Evolutionary conservation across 768 basidiomycete genomes (phyloP), one percentile per base, ranked within the genome.

Genomic region (Mrakia gelida): DNA sequence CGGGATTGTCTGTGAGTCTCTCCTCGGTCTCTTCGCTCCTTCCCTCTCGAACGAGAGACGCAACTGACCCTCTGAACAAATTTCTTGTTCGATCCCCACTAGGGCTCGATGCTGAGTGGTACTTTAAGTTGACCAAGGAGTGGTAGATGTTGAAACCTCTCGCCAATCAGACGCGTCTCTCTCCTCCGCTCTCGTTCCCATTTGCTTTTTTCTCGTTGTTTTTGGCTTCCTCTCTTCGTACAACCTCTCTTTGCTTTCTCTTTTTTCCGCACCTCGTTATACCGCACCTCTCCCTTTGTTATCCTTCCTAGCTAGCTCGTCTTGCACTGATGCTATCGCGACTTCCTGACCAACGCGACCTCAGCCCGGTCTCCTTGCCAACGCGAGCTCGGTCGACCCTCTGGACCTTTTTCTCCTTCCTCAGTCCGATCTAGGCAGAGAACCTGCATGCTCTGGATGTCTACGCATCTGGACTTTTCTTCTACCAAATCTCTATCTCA

Each of bases 61-160:
- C n/a, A 13, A n/a, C 30, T n/a, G 30, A 26, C 49, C 10, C 28
- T 49, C 77, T 73, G 54, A 41, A 2, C 72, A 15, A 23, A 30
- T 32, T 62, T 9, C 21, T 59, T 28, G n/a, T 15, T 59, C 18
- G 2, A 6, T 8, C 8, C 18, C 21, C 18, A 23, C 21, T 23
- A 34, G 67, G 72, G 77, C 56, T 78, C 91, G 92, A 93, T 80
- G 93, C 91, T 86, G 89, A 92, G 79, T 98, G 95, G 95, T 85
- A 52, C 34, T 97, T 98, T 88, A 96, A 94, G 84, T 88, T 98
- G 78, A 90, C 87, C 63, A 96, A 96, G 86, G 94, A 95, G 81
- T 98, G 95, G 95, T 91, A 87, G 80, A 38, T 68, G 6, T 67
- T 23, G 8, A 8, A 38, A 3, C 15, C 11, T 5, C 9, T 34